Conservation (phyloP, 306 rosid species). For the Carpinus fangiana region DNA sequence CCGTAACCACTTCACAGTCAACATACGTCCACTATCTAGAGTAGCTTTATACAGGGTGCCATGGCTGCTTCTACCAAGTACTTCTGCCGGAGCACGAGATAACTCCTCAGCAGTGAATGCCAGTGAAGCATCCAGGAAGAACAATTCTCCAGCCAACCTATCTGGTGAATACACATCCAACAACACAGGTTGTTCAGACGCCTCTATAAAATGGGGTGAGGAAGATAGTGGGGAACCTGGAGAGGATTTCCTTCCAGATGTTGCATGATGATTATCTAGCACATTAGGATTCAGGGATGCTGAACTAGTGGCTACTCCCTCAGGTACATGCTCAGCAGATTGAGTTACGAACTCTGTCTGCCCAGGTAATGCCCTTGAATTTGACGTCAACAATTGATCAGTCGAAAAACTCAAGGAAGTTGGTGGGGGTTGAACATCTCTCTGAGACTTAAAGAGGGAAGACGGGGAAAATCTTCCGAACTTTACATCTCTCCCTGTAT, state of each 20-base stretch:
- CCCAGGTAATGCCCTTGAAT: conserved; percentile 77
- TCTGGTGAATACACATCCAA: conserved; percentile 95
- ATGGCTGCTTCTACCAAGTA: conserved; percentile 98
- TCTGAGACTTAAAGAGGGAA: conserved; percentile 76
- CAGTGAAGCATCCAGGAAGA: conserved; percentile 77
- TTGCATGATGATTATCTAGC: conserved; percentile 63
- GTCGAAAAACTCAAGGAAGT: conserved; percentile 80
- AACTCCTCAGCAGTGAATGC: conserved; percentile 91
- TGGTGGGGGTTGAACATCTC: conserved; percentile 62
- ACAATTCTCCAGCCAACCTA: conserved; percentile 89
- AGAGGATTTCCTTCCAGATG: conserved; percentile 80
- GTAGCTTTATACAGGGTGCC: conserved; percentile 98
- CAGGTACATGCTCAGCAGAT: conserved; percentile 59
- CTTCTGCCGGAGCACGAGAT: conserved; percentile 99
- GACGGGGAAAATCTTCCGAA: conserved; percentile 60
- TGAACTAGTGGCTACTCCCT: conserved; percentile 64
- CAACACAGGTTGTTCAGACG: conserved; percentile 76
- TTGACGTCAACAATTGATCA: conserved; percentile 79
- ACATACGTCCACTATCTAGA: conserved; percentile 83
- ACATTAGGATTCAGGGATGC: conserved; percentile 56
- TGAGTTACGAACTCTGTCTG: conserved; percentile 69
- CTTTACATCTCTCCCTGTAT: conserved; percentile 69
- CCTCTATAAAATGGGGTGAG: conserved; percentile 74
- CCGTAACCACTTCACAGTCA: conserved; percentile 96
- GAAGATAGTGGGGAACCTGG: conserved; percentile 82